phyloP scores from a whole-genome alignment of 306 rosid species.

The Inga leiocalycina region DNA sequence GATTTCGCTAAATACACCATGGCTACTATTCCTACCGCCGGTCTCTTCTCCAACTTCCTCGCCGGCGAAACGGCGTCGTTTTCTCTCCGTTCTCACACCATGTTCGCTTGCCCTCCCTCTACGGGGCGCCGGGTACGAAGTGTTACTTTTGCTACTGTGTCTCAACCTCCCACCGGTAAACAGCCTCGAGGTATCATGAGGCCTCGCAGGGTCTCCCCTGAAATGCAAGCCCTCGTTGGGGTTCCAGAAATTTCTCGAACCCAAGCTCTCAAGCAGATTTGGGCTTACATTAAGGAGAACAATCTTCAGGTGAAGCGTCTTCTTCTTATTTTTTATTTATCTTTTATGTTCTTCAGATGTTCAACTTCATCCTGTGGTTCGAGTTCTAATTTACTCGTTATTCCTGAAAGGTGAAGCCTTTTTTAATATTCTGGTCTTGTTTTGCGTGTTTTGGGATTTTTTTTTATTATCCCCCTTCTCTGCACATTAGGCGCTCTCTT shows the following conservation, averaged over 20 bases:
- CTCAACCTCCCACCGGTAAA: slow-evolving; percentile 55
- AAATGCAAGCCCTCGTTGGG: slow-evolving; percentile 87
- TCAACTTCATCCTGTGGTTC: background rate
- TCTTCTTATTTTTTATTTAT: background rate
- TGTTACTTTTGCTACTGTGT: slow-evolving; percentile 52
- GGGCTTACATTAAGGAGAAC: slow-evolving; percentile 93
- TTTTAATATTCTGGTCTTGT: background rate
- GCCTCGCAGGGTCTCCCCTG: slow-evolving; percentile 75
- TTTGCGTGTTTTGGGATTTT: background rate
- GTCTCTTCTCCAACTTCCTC: slow-evolving; percentile 55
- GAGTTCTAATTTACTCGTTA: background rate
- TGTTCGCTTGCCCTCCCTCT: slow-evolving; percentile 18
- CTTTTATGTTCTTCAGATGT: background rate
- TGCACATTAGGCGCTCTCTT: background rate
- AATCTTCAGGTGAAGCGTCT: slow-evolving; percentile 76
- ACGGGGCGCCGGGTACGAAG: slow-evolving; percentile 46
- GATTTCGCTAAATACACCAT: slow-evolving; percentile 20
- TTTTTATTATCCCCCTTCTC: background rate
- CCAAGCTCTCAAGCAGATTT: slow-evolving; percentile 84
- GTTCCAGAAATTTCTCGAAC: slow-evolving; percentile 86
- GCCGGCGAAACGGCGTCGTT: slow-evolving; percentile 40
- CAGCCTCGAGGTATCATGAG: slow-evolving; percentile 84
- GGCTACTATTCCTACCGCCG: slow-evolving; percentile 34
- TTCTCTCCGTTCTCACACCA: background rate
- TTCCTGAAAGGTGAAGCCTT: background rate